Evolutionary conservation across 441 rosid species (phyloP), one percentile per base, ranked within the genome.

Genomic region (Populus hybrid): DNA sequence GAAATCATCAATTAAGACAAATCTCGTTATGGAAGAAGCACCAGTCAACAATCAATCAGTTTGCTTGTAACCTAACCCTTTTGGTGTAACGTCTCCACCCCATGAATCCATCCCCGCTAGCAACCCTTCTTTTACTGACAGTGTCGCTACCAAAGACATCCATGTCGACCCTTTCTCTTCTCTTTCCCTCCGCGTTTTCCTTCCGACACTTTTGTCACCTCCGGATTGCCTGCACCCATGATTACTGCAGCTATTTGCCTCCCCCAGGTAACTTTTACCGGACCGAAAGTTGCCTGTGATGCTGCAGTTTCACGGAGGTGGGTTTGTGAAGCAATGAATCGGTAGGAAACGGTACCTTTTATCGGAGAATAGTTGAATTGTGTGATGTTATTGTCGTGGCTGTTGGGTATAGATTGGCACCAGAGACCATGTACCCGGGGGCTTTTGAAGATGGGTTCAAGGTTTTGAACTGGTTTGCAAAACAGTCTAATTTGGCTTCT

Each of bases 281-380:
- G 14, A 10, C 50, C 74, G 91, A 77, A 91, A 84, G 67, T 80
- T 95, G 38, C 97, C 96, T 28, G 83, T 95, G 61, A 86, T 93
- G 87, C 61, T 95, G 87, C 98, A 95, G 86, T 95, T 93, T 53
- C 98, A 95, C 35, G 98, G 98, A 32, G 98, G 98, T 1, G 98
- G 98, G 3, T 93, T 98, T 98, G 96, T 95, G 57, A 92, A 89
- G 97, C 71, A 89, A 90, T 38, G 98, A 93, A 66, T 95, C 98
- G 21, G 94, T 88, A 76, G 94, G 94, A 7, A 95, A 92, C 77
- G 98, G 90, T 87, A 76, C 74, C 74, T 95, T 92, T 68, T 95
- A 98, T 72, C 80, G 91, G 81, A 79, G 98, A 81, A 90, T 92
- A 76, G 89, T 94, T 4, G 92, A 89, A 74, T 79, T 86, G 64